Conservation (phyloP, 2,329 filamentous ascomycete genomes). For the Colletotrichum acutatum region DNA sequence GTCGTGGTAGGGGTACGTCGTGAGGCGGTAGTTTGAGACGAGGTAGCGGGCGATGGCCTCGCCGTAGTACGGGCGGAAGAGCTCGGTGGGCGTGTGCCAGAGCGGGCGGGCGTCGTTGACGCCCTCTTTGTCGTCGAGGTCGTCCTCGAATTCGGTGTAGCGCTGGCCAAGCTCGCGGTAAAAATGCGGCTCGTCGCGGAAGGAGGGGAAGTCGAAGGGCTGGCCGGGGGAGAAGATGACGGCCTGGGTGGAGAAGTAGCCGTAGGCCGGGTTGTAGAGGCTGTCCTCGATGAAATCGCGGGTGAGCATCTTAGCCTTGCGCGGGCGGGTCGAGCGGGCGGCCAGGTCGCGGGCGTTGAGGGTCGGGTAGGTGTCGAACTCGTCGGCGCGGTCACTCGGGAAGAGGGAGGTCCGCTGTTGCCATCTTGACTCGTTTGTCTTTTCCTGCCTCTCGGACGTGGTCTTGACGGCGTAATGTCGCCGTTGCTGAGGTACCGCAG, state of each 20-base stretch:
- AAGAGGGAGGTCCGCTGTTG: conserved; percentile 84
- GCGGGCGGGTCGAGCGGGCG: conserved; percentile 78
- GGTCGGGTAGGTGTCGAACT: conserved; percentile 84
- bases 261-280: conserved; percentile 92
- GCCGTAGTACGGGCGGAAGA: conserved; percentile 96
- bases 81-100: conserved; percentile 98
- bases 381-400: conserved; percentile 79
- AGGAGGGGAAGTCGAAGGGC: conserved; percentile 85
- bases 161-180: conserved; percentile 78
- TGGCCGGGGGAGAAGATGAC: conserved; percentile 95
- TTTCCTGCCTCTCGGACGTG: conserved; percentile 38
- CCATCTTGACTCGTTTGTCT: conserved; percentile 78
- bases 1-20: conserved; percentile 94
- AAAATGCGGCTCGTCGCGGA: conserved; percentile 89
- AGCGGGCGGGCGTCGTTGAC: conserved; percentile 84
- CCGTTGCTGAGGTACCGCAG: conserved; percentile 40
- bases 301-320: conserved; percentile 94
- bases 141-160: conserved; percentile 92
- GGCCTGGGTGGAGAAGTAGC: conserved; percentile 96
- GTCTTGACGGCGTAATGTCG: conserved; percentile 41
- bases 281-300: conserved; percentile 98
- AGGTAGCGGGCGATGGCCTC: conserved; percentile 97
- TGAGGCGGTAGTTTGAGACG: conserved; percentile 94
- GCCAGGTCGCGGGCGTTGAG: conserved; percentile 86
- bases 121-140: conserved; percentile 75